Evolutionary conservation across 495 filamentous ascomycete species (phyloP), one percentile per base, ranked within the genome.

Genomic region (Neurospora sp.): DNA sequence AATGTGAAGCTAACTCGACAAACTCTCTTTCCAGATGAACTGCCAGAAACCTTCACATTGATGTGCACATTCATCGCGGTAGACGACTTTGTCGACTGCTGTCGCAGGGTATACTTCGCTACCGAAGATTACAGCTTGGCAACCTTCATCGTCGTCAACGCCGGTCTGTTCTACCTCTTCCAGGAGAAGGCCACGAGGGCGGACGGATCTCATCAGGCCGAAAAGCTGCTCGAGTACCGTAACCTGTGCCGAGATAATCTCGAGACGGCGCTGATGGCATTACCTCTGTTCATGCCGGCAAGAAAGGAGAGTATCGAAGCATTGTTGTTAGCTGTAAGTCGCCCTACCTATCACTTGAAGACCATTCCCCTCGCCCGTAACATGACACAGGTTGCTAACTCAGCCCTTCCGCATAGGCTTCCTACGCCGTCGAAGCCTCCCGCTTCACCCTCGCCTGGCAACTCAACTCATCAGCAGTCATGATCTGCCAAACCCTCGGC

Each of bases 401-500:
- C 19, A 62, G 21, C 31, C 42, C 21, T 4, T 31, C 39, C n/a
- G 9, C 5, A 17, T 37, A 78, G 83, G 81, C 82, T 19, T 79
- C 80, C 39, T 89, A 90, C 76, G 87, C 88, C 19, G 85, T 91
- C 39, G 89, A 92, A 69, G 85, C 88, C 11, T 89, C 88, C 9
- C 89, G 90, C 43, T 89, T 89, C 1, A 89, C 89, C 0, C 81
- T 91, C 8, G 88, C 87, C n/a, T 89, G 89, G 85, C 85, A 87
- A 3, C 78, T 92, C 36, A 86, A 84, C n/a, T 85, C 86, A 1
- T 84, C 82, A 2, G 90, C 90, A 2, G 85, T 85, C 15, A 84
- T 85, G 10, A 83, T 92, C 70, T 91, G 89, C 77, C 88, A 90
- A 73, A 88, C 84, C 0, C 84, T 91, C 0, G 91, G 90, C 15